A percentile compares a stretch with the other conserved stretches of the same genome.
Conservation (phyloP, 2,329 filamentous ascomycete genomes). For the Venturia aucupariae region DNA sequence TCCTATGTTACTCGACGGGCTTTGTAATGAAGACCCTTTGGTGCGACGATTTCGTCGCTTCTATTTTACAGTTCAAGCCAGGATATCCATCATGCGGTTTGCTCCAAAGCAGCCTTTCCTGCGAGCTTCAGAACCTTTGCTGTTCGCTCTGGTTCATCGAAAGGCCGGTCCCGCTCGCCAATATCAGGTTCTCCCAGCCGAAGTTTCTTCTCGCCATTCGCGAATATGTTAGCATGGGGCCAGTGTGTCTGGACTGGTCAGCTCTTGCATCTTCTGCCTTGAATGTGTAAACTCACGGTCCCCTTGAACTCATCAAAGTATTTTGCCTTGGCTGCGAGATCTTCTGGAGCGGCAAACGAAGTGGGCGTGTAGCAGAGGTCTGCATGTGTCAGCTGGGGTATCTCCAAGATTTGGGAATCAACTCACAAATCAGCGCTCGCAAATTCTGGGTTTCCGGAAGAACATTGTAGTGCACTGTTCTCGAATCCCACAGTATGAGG, state of each 20-base stretch:
- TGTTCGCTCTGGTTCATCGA: background rate
- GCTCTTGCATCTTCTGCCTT: background rate
- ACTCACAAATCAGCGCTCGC: background rate
- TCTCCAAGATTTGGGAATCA: background rate
- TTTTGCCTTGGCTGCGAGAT: background rate
- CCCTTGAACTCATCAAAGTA: background rate
- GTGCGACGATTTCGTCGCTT: background rate
- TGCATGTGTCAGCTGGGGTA: background rate
- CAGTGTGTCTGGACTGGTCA: background rate
- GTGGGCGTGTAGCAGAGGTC: background rate
- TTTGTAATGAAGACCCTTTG: background rate
- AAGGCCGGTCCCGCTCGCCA: background rate
- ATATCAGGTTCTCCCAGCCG: background rate
- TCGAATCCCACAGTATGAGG: conserved; percentile 6
- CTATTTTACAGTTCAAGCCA: background rate
- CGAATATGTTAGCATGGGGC: background rate
- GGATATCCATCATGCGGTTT: background rate
- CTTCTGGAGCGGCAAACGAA: background rate
- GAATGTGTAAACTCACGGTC: background rate
- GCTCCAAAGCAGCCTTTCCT: background rate
- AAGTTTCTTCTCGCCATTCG: background rate
- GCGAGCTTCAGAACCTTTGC: background rate
- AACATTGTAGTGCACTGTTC: conserved; percentile 7
- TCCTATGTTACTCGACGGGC: background rate
- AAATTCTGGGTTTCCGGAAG: background rate